Percentiles rank a stretch among this genome's conserved stretches.
These are phyloP conservation scores for Suillus spraguei DNA, from an alignment of 768 basidiomycete genomes.

Conservation along the genomic window DNA sequence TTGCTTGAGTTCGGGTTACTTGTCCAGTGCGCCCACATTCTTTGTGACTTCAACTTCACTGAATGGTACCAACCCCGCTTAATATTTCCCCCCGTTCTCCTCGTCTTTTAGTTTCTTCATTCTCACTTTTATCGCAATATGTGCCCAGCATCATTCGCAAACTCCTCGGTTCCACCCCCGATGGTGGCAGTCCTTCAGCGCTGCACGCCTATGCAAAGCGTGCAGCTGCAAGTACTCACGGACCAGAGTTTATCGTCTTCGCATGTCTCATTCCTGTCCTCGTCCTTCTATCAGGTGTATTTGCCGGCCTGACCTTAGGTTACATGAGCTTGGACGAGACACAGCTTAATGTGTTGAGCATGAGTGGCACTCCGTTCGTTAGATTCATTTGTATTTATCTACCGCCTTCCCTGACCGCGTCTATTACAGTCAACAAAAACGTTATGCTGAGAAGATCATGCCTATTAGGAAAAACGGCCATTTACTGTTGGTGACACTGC, in stretches of 20 bases:
- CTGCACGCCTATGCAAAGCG: conserved; percentile 36
- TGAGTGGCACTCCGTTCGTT: conserved; percentile 80
- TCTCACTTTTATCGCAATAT: conserved; percentile 48
- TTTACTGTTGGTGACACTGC: conserved; percentile 77
- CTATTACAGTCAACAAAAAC: conserved; percentile 66
- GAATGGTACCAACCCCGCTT: conserved; percentile 42
- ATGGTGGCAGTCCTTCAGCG: conserved; percentile 15
- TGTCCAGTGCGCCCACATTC: background rate
- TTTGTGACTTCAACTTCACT: conserved; percentile 16
- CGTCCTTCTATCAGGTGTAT: conserved; percentile 80
- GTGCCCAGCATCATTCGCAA: conserved; percentile 41
- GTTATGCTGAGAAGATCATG: conserved; percentile 82
- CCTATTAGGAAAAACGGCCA: conserved; percentile 87
- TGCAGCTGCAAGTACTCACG: conserved; percentile 19
- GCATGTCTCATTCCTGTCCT: conserved; percentile 78
- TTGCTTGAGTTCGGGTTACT: too few relatives aligned
- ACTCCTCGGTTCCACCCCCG: conserved; percentile 10
- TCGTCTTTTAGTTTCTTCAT: conserved; percentile 45
- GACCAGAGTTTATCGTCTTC: conserved; percentile 40
- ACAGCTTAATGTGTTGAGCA: conserved; percentile 84
- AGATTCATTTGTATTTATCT: conserved; percentile 11
- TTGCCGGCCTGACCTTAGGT: conserved; percentile 90
- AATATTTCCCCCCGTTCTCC: conserved; percentile 38
- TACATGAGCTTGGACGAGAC: conserved; percentile 95
- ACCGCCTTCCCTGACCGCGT: background rate